Evolutionary conservation across 192 early-diverging fungal genomes (phyloP), one percentile per base, ranked within the genome.

Genomic region (Coemansia sp.): DNA sequence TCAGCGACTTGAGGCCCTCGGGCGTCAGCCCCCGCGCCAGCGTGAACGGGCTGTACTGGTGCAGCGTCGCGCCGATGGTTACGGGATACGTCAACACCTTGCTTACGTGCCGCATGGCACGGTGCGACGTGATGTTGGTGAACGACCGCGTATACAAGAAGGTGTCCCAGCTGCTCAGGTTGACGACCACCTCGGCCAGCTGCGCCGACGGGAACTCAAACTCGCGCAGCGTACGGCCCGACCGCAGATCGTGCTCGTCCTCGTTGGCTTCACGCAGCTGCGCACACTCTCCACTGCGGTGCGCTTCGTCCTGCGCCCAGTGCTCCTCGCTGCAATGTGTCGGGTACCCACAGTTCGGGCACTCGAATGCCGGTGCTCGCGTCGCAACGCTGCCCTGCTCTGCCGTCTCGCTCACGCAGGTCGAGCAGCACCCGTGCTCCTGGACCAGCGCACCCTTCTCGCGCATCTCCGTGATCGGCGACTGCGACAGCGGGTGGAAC

Each of bases 131-230:
- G 58, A 86, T 78, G 47, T 80, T 82, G 22, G 79, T 81, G 55
- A 89, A 89, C 60, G 78, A 78, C 47, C 87, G 78, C 28, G 87
- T 89, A 55, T 87, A 89, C 55, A 89, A 59, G 51, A 80, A 86
- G 13, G 80, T 72, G 53, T 89, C 83, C 87, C 87, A 89, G 60
- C 73, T 83, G 43, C 68, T 79, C 68, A 89, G 67, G 45, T 89
- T 89, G 44, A 89, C 78, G 14, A 79, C 74, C 47, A 85, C 78
- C 73, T 89, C 87, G 20, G 80, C 77, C 33, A 79, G 77, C 64
- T 86, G 81, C 39, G 82, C 61, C 45, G 63, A 65, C 26, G 85
- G 87, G 51, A 89, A 89, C 48, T 86, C 85, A 62, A 87, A 86
- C 72, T 89, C 87, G 34, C 66, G 76, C 79, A 89, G 77, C 23